Evolutionary conservation across 208 protist species (phyloP), one percentile per base, ranked within the genome.

Genomic region (Trypanosoma congolense): DNA sequence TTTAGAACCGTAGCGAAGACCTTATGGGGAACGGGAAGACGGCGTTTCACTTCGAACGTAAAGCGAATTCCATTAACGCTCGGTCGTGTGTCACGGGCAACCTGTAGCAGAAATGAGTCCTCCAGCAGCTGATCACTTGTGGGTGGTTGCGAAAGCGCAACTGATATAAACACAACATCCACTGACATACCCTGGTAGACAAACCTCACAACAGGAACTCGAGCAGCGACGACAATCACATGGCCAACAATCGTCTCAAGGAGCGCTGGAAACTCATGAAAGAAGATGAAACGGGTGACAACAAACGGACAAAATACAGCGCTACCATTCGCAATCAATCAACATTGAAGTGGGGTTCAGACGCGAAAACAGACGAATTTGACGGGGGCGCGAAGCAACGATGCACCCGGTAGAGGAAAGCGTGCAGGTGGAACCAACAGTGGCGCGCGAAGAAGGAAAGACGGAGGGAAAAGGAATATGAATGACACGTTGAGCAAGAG

Each of bases 191-290:
- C 65, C n/a, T 73, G 21, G 21, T 59, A 73, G 33, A 22, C 48
- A 52, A 87, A 90, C 65, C 90, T 90, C 44, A 95, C 68, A 30
- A 95, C 55, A n/a, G 88, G 88, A 10, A 95, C 84, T 18, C 78
- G 66, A 1, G 88, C 78, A n/a, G 70, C 49, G 31, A 95, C 65
- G 3, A 92, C 66, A 44, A 72, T 45, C n/a, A 87, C 72, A 29
- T 76, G 51, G 3, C 60, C 61, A 4, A 77, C 61, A 29, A 21
- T 24, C 43, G 45, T 48, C 48, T 54, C 49, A 16, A 85, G 40
- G 5, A 76, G 63, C 4, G 49, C 36, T 8, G 85, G 81, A n/a
- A 92, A 70, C 4, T 71, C 66, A 14, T 57, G 33, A 41, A 87
- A 87, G 29, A 91, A 83, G 22, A 76, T 18, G 2, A 59, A 64